Conservation (phyloP, 495 filamentous ascomycete genomes). For the Trichoderma asperelloides region DNA sequence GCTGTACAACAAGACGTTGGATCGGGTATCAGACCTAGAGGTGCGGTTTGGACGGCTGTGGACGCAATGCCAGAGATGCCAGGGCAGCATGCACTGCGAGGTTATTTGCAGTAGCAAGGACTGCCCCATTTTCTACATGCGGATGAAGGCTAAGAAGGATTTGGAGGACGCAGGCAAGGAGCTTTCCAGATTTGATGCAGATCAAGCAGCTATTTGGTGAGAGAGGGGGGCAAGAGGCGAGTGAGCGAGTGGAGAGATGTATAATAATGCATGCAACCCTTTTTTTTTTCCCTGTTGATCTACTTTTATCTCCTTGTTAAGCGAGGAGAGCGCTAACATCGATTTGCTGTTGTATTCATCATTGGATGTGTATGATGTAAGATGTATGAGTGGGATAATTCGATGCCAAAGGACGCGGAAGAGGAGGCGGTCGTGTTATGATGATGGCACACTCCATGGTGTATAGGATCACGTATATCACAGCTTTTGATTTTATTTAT, state of each 20-base stretch:
- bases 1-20: constrained; percentile 84
- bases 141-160: constrained; percentile 99
- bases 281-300: neutral
- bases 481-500: neutral
- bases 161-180: constrained; percentile 93
- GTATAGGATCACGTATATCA: neutral
- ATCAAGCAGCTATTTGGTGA: constrained; percentile 47
- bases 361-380: neutral
- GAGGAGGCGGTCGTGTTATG: no score
- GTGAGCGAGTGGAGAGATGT: constrained; percentile 2
- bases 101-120: constrained; percentile 95
- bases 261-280: neutral
- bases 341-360: neutral
- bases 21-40: constrained; percentile 82
- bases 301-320: neutral
- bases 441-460: neutral
- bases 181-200: constrained; percentile 79
- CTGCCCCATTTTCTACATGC: constrained; percentile 99
- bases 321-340: neutral
- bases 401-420: no score
- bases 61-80: constrained; percentile 98
- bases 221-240: neutral
- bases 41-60: constrained; percentile 87
- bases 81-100: constrained; percentile 94
- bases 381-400: no score